These are phyloP conservation scores for Mycena leptocephala DNA, from an alignment of 768 basidiomycete genomes.

Conservation along the genomic window DNA sequence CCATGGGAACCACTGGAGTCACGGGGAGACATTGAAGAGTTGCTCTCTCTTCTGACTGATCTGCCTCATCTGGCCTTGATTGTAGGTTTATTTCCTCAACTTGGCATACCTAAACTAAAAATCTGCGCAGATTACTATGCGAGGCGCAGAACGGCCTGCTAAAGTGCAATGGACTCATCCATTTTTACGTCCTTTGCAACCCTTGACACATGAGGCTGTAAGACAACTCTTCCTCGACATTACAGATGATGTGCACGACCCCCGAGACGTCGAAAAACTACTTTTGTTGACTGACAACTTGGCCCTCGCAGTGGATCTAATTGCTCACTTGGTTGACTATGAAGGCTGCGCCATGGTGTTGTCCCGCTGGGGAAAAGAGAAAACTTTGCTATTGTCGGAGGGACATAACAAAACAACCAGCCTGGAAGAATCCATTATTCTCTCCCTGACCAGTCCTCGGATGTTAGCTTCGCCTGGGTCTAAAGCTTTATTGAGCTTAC, in stretches of 20 bases:
- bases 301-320: background rate
- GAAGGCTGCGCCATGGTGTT: background rate
- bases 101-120: background rate
- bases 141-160: too few species aligned
- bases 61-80: background rate
- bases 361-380: background rate
- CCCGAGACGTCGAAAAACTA: background rate
- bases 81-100: background rate
- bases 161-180: background rate
- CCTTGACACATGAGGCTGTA: background rate
- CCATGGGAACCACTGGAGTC: too few species aligned
- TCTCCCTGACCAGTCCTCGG: background rate
- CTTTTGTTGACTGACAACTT: background rate
- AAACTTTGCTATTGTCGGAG: too few species aligned
- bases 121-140: background rate
- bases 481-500: background rate
- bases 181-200: background rate
- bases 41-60: background rate
- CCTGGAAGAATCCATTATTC: background rate
- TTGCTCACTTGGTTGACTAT: background rate
- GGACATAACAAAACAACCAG: background rate
- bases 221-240: background rate
- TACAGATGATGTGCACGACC: background rate
- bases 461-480: background rate
- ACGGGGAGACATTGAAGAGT: too few species aligned